Base-by-base conservation (phyloP, 352 stramenopile genomes). In the Phytophthora pseudosyringae region DNA sequence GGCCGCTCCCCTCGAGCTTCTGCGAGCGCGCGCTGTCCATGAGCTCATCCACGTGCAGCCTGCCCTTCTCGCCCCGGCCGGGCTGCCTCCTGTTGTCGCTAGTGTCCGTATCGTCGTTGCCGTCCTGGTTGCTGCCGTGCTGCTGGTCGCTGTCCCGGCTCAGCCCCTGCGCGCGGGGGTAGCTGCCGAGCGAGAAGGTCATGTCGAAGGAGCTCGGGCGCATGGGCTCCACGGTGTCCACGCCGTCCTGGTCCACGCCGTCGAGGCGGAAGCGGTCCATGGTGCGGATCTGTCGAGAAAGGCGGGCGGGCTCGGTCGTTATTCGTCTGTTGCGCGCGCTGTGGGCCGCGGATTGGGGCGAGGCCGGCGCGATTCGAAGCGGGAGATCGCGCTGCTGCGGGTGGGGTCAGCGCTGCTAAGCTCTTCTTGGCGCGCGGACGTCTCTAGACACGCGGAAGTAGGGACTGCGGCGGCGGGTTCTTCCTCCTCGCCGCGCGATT, bases 161-260 rank as follows among this genome's bases (percentile, higher is more conserved):
- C 44, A 81, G 38, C 0, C 62, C 63, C 26, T 69, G 60, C 7
- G 58, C 43, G 31, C 36, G 44, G 47, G 74, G 70, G 64, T 88
- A 78, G 70, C 71, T 75, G 56, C 79, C 80, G 8, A 93, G 81
- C 31, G 82, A 92, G 73, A 93, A 93, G 64, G 83, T 92, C 81
- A 92, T 90, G 79, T 95, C 86, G 66, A 95, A 95, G 29, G 86
- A 94, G 63, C 88, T 93, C n/a, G 88, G 76, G 4, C 88, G 88
- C 75, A 94, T 88, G 46, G 88, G 88, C 75, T 94, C 88, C 12
- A 95, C 82, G 3, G 75, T 86, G 68, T 95, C 88, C 44, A 86
- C 92, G 44, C 71, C 75, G 52, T 88, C 77, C 49, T 89, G 79
- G 55, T 93, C 84, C 57, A 93, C 82, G 58, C 90, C 84, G 36